A percentile compares a stretch with the other conserved stretches of the same genome.
phyloP scores from a whole-genome alignment of 345 rosid species.

The Fremontodendron californicum region DNA sequence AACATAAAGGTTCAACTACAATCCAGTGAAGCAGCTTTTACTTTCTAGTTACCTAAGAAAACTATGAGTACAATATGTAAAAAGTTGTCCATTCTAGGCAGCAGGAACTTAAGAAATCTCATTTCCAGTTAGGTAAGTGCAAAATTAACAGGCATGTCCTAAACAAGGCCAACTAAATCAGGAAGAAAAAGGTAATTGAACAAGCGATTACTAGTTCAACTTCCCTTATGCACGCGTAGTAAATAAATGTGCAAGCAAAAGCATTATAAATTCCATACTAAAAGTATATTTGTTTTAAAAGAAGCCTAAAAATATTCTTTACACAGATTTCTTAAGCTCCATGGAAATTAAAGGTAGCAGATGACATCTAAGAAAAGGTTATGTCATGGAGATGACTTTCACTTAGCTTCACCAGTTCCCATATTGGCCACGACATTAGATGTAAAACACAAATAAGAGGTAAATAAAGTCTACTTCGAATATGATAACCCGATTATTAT shows the following conservation, averaged over 20 bases:
- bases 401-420: not conserved
- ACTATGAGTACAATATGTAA: not conserved
- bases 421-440: not conserved
- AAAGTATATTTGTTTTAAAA: not conserved
- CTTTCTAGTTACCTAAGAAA: not conserved
- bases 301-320: not conserved
- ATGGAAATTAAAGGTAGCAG: not conserved
- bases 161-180: not conserved
- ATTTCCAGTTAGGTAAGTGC: not conserved
- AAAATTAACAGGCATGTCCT: not conserved
- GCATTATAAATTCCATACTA: not conserved
- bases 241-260: not conserved
- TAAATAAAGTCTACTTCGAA: not conserved
- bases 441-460: not conserved
- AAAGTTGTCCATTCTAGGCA: not conserved
- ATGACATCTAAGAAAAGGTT: not conserved
- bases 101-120: not conserved
- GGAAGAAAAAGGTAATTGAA: not conserved
- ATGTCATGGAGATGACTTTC: not conserved
- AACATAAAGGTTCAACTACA: not conserved
- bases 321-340: not conserved
- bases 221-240: not conserved
- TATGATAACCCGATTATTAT: not conserved
- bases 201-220: not conserved
- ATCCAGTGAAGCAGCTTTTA: not conserved